Conservation (phyloP, 2,329 filamentous ascomycete genomes). For the Aspergillus jensenii region DNA sequence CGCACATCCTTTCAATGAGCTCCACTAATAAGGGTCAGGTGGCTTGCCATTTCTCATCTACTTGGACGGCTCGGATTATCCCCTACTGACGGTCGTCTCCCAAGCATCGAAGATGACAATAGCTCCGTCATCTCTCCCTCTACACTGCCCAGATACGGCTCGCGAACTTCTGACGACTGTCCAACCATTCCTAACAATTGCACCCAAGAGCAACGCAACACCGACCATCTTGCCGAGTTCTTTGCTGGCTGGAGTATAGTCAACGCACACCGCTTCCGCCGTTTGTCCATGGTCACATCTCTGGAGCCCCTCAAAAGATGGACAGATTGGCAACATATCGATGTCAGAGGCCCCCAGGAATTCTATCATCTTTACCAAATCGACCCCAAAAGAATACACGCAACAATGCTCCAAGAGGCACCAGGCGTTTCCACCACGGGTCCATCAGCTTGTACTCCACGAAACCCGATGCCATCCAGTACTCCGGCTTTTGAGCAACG, state of each 20-base stretch:
- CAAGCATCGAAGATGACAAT: conserved; percentile 23
- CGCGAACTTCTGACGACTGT: conserved; percentile 23
- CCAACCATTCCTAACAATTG: conserved; percentile 24
- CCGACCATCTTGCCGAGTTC: conserved; percentile 39
- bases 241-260: conserved; percentile 40
- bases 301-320: conserved; percentile 25
- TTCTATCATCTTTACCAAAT: conserved; percentile 17
- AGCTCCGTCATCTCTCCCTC: conserved; percentile 30
- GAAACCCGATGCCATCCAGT: conserved; percentile 9
- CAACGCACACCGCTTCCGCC: conserved; percentile 32
- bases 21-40: conserved; percentile 15
- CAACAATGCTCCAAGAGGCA: conserved; percentile 1
- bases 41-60: conserved; percentile 27
- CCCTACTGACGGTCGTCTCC: conserved; percentile 15
- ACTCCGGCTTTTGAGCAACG: neutral
- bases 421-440: neutral
- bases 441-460: conserved; percentile 14
- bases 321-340: conserved; percentile 31
- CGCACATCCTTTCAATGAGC: neutral
- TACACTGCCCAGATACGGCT: conserved; percentile 28
- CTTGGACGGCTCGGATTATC: conserved; percentile 23
- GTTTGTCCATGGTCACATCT: conserved; percentile 31
- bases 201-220: conserved; percentile 29
- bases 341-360: conserved; percentile 14
- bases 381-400: conserved; percentile 15